These are phyloP conservation scores for Acer saccharum DNA, from an alignment of 345 rosid genomes.

Conservation along the genomic window DNA sequence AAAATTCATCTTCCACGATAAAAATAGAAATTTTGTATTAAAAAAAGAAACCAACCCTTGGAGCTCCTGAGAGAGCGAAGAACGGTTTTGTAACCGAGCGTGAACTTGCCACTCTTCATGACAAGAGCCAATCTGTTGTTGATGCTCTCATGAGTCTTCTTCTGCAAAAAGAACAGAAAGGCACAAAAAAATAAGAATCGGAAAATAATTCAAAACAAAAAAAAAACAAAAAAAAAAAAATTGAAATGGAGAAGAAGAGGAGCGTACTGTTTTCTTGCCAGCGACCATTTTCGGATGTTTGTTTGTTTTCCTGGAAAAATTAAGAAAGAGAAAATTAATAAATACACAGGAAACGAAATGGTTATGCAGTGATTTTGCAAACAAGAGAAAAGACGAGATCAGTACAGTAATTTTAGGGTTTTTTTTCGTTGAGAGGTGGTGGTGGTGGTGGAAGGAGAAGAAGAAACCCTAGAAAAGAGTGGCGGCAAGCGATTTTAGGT, in stretches of 20 bases:
- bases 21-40: not conserved
- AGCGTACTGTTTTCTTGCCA: slow-evolving; percentile 15
- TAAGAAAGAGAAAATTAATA: not conserved
- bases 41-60: slow-evolving; percentile 33
- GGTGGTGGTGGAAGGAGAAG: not conserved
- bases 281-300: slow-evolving; percentile 14
- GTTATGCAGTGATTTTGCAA: not conserved
- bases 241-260: too few species aligned
- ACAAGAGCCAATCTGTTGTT: slow-evolving; percentile 60
- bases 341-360: not conserved
- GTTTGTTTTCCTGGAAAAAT: slow-evolving; percentile 12
- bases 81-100: slow-evolving; percentile 57
- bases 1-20: not conserved
- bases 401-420: not conserved
- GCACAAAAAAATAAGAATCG: not conserved
- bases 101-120: slow-evolving; percentile 61
- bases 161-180: slow-evolving; percentile 24
- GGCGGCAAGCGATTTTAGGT: not conserved
- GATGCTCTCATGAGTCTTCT: slow-evolving; percentile 70
- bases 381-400: not conserved
- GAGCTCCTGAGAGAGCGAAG: slow-evolving; percentile 50
- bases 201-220: not conserved
- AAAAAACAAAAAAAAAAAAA: not conserved
- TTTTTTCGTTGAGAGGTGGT: too few species aligned
- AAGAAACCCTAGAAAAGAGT: not conserved